These are phyloP conservation scores for Chaetomium globosum DNA, from an alignment of 2,329 filamentous ascomycete genomes.

Conservation along the genomic window DNA sequence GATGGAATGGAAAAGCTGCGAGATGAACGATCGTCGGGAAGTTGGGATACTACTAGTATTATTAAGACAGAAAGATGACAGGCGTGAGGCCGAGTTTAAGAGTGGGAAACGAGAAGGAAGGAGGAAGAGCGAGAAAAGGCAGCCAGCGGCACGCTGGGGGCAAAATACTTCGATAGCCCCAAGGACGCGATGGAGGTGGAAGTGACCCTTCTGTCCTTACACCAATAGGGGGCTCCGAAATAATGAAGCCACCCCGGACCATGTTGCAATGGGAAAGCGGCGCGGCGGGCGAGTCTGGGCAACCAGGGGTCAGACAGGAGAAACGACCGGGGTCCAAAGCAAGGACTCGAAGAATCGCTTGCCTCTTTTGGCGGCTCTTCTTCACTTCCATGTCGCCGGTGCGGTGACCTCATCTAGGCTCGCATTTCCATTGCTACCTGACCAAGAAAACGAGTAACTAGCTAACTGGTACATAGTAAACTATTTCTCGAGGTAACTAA, in stretches of 20 bases:
- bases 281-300: slow-evolving; percentile 14
- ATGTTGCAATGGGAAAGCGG: slow-evolving; percentile 26
- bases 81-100: slow-evolving; percentile 9
- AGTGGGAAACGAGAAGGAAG: slow-evolving; percentile 25
- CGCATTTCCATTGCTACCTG: not conserved
- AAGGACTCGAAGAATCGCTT: slow-evolving; percentile 5
- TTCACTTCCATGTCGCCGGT: not conserved
- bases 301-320: slow-evolving; percentile 25
- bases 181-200: slow-evolving; percentile 24
- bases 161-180: slow-evolving; percentile 30
- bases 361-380: not conserved
- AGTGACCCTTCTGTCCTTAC: slow-evolving; percentile 11
- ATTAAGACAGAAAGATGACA: slow-evolving; percentile 29
- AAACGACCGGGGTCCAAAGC: slow-evolving; percentile 15
- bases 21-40: slow-evolving; percentile 36
- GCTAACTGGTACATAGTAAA: too few relatives aligned
- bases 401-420: not conserved
- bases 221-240: slow-evolving; percentile 29
- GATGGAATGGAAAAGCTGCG: slow-evolving; percentile 21
- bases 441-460: too few relatives aligned
- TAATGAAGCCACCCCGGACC: slow-evolving; percentile 21
- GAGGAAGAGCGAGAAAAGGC: slow-evolving; percentile 28
- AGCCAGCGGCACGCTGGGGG: slow-evolving; percentile 23
- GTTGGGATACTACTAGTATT: slow-evolving; percentile 33
- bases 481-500: not conserved